A percentile compares a stretch with the other conserved stretches of the same genome.
Conservation (phyloP, 306 rosid genomes). For the Senna tora region DNA sequence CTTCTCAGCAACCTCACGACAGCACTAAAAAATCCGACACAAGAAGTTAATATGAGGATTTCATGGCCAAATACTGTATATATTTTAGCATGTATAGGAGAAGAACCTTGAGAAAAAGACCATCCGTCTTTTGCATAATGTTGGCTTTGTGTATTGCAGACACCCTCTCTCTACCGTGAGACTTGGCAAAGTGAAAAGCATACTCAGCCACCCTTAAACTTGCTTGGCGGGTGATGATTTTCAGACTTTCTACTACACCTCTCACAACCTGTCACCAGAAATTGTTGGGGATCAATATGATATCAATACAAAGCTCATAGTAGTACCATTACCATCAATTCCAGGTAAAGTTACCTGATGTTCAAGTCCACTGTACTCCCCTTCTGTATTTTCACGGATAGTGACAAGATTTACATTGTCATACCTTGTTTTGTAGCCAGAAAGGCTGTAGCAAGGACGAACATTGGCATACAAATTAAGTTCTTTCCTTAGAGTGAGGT, state of each 20-base stretch:
- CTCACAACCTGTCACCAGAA: slow-evolving; percentile 80
- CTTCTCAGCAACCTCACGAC: slow-evolving; percentile 96
- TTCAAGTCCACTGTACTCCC: slow-evolving; percentile 99
- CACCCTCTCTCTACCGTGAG: slow-evolving; percentile 91
- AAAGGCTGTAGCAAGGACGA: slow-evolving; percentile 92
- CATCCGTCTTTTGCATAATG: slow-evolving; percentile 99
- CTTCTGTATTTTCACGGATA: slow-evolving; percentile 96
- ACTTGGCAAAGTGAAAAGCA: slow-evolving; percentile 95
- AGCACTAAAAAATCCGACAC: slow-evolving; percentile 64
- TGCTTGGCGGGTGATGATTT: slow-evolving; percentile 97
- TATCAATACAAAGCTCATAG: slow-evolving; percentile 6
- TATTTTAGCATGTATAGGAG: slow-evolving; percentile 6
- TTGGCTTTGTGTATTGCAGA: slow-evolving; percentile 99
- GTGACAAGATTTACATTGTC: slow-evolving; percentile 89
- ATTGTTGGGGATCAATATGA: slow-evolving; percentile 24
- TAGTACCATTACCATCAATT: slow-evolving; percentile 8
- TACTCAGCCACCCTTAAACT: slow-evolving; percentile 99
- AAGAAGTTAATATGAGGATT: slow-evolving; percentile 20
- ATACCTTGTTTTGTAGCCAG: slow-evolving; percentile 93
- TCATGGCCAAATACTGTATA: background rate
- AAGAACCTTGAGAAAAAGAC: slow-evolving; percentile 74
- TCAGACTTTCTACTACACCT: slow-evolving; percentile 98
- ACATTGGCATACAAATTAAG: slow-evolving; percentile 96
- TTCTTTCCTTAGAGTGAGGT: slow-evolving; percentile 96
- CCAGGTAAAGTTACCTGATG: slow-evolving; percentile 73